phyloP scores from a whole-genome alignment of 345 rosid genomes.

The Citrus inodora region DNA sequence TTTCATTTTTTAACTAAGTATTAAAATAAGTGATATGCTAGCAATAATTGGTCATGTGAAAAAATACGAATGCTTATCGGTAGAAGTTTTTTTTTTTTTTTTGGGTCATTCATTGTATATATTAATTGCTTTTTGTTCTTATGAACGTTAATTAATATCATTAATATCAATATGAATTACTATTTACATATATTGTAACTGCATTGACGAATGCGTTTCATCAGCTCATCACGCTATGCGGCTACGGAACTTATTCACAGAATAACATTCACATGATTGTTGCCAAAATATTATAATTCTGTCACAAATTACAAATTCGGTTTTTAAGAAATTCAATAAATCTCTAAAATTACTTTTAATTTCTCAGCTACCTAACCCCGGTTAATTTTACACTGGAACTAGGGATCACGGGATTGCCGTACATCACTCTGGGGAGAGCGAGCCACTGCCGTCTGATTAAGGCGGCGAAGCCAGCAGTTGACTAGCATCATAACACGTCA shows the following conservation, averaged over 20 bases:
- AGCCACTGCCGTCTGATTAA: slow-evolving; percentile 23
- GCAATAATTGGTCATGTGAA: too few species aligned
- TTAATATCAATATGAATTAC: neutral
- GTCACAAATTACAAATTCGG: neutral
- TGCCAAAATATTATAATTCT: neutral
- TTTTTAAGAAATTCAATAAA: neutral
- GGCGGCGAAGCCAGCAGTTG: slow-evolving; percentile 14
- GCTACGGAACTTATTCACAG: neutral
- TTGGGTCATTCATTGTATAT: too few species aligned
- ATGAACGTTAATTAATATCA: too few species aligned
- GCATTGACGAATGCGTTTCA: neutral
- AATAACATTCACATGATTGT: neutral
- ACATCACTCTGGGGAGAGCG: neutral
- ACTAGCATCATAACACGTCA: slow-evolving; percentile 13
- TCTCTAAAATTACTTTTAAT: neutral
- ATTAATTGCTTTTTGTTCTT: too few species aligned
- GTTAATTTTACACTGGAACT: neutral
- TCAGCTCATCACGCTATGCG: neutral
- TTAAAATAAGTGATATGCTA: too few species aligned
- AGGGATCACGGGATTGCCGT: slow-evolving; percentile 9
- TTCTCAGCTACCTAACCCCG: neutral
- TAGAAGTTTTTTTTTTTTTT: too few species aligned
- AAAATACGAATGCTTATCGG: too few species aligned
- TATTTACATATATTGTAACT: neutral
- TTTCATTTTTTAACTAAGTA: too few species aligned